Conservation (phyloP, 805 yeast species). For the Kodamaea kaohsiungensis region DNA sequence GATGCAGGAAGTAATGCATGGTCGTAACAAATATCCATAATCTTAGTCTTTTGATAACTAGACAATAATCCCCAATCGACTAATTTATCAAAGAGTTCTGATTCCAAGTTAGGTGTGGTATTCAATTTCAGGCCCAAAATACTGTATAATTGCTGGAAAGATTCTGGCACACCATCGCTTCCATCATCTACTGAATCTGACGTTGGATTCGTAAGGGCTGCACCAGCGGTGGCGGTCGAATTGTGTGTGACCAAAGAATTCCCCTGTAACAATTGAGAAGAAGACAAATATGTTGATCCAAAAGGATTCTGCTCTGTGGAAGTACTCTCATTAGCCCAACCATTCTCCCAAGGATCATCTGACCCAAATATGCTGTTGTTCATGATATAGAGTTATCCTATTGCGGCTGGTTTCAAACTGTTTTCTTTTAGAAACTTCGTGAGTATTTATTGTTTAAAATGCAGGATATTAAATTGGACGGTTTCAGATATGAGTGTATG, state of each 20-base stretch:
- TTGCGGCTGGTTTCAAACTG: background rate
- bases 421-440: constrained; percentile 2
- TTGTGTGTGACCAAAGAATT: background rate
- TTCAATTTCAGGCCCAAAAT: constrained; percentile 17
- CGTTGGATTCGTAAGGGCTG: background rate
- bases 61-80: constrained; percentile 27
- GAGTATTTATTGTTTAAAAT: too few species aligned
- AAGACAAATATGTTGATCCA: constrained; percentile 21
- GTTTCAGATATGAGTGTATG: too few species aligned
- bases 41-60: constrained; percentile 30
- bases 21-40: constrained; percentile 37
- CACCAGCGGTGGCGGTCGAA: constrained; percentile 2
- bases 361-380: constrained; percentile 18
- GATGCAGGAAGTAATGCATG: constrained; percentile 35
- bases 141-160: constrained; percentile 25
- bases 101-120: constrained; percentile 32
- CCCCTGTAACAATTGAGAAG: constrained; percentile 23
- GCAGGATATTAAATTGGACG: too few species aligned
- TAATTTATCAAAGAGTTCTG: constrained; percentile 28
- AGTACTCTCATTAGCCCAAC: constrained; percentile 26
- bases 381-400: constrained; percentile 5
- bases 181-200: constrained; percentile 7
- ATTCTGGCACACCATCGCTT: constrained; percentile 26
- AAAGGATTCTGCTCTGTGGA: constrained; percentile 10
- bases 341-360: constrained; percentile 43